These are phyloP conservation scores for Boletus speciosus DNA, from an alignment of 768 basidiomycete species.

Conservation along the genomic window DNA sequence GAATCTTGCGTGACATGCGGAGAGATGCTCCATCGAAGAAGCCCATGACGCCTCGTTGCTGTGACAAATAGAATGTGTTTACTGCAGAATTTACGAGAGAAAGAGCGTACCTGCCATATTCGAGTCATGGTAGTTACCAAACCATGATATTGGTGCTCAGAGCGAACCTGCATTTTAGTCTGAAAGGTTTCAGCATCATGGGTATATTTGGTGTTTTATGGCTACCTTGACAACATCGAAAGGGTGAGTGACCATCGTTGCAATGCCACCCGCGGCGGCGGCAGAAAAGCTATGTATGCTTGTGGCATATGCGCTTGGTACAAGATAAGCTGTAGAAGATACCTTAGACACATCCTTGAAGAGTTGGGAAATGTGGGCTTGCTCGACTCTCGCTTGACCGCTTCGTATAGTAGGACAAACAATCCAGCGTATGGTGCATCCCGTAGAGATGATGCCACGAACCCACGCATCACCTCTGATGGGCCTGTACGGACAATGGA, in stretches of 20 bases:
- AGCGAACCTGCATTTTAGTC: slow-evolving; percentile 93
- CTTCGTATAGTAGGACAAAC: slow-evolving; percentile 86
- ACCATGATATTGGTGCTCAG: slow-evolving; percentile 69
- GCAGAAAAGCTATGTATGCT: slow-evolving; percentile 63
- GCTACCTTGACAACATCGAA: slow-evolving; percentile 92
- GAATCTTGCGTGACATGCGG: slow-evolving; percentile 79
- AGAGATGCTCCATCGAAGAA: slow-evolving; percentile 87
- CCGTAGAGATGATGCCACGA: slow-evolving; percentile 82
- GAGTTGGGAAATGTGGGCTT: slow-evolving; percentile 19
- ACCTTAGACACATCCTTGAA: slow-evolving; percentile 6
- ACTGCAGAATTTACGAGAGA: not conserved
- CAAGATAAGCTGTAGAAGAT: slow-evolving; percentile 35
- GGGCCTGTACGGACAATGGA: slow-evolving; percentile 69
- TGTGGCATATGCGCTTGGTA: slow-evolving; percentile 44
- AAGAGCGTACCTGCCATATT: slow-evolving; percentile 60
- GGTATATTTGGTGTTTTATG: not conserved
- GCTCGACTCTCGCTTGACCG: slow-evolving; percentile 74
- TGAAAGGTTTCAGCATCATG: slow-evolving; percentile 27
- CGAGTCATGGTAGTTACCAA: slow-evolving; percentile 59
- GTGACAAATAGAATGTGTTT: slow-evolving; percentile 1
- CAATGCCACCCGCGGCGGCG: slow-evolving; percentile 78
- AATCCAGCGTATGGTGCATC: slow-evolving; percentile 94
- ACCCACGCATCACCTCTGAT: slow-evolving; percentile 79
- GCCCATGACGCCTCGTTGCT: slow-evolving; percentile 79
- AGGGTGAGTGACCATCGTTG: slow-evolving; percentile 84